Conservation (phyloP, 495 filamentous ascomycete genomes). For the Halenospora varia region DNA sequence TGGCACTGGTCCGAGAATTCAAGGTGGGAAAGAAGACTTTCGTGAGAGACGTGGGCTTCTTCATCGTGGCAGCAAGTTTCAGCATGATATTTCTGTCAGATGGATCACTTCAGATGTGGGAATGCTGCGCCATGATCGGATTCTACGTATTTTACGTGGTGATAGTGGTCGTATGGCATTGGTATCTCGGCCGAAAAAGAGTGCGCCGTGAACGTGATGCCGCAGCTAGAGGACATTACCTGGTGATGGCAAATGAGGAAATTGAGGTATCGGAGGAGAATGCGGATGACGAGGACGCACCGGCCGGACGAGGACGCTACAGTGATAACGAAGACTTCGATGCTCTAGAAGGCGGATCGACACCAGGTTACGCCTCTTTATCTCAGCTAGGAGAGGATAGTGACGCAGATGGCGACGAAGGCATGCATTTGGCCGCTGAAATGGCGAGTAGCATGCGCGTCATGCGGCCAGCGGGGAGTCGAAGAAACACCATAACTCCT, state of each 20-base stretch:
- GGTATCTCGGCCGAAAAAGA: slow-evolving; percentile 62
- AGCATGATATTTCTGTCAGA: slow-evolving; percentile 86
- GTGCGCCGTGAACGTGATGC: slow-evolving; percentile 57
- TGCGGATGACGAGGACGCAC: slow-evolving; percentile 63
- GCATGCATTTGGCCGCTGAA: slow-evolving; percentile 70
- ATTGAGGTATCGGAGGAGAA: slow-evolving; percentile 63
- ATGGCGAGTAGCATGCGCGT: slow-evolving; percentile 92
- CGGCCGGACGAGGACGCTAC: slow-evolving; percentile 13
- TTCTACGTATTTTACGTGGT: slow-evolving; percentile 91
- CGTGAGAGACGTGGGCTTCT: slow-evolving; percentile 89
- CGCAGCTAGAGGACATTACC: slow-evolving; percentile 68
- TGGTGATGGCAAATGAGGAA: slow-evolving; percentile 65
- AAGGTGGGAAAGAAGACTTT: slow-evolving; percentile 85
- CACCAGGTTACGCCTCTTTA: slow-evolving; percentile 9
- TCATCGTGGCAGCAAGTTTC: slow-evolving; percentile 82
- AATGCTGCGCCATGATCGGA: slow-evolving; percentile 83
- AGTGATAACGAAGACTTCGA: slow-evolving; percentile 62
- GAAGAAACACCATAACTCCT: slow-evolving; percentile 72
- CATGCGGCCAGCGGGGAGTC: slow-evolving; percentile 60
- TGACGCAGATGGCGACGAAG: slow-evolving; percentile 66
- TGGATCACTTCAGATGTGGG: slow-evolving; percentile 80
- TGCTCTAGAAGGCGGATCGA: slow-evolving; percentile 55
- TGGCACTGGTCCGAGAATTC: slow-evolving; percentile 93
- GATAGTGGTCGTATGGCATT: slow-evolving; percentile 90
- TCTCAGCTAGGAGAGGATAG: slow-evolving; percentile 28